Evolutionary conservation across 495 filamentous ascomycete genomes (phyloP).

Genomic region (Neurospora cerealis): DNA sequence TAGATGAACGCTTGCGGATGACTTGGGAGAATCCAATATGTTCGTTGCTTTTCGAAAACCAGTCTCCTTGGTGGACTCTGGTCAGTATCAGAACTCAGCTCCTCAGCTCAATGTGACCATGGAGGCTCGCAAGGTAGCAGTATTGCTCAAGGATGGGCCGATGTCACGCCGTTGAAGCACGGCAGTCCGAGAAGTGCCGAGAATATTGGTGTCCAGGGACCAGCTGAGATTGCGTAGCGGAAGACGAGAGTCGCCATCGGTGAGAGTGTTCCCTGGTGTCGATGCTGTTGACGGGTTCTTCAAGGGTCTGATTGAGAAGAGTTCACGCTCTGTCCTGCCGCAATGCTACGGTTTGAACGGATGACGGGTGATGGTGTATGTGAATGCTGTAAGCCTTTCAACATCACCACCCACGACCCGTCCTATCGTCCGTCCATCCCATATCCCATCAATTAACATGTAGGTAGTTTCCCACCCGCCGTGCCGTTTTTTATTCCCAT

Average conservation of each 20-base stretch:
- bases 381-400: neutral
- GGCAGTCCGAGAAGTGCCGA: neutral
- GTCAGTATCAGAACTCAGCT: neutral
- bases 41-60: neutral
- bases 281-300: neutral
- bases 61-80: neutral
- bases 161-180: conserved; percentile 21
- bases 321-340: conserved; percentile 5
- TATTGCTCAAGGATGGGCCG: conserved; percentile 2
- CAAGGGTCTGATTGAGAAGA: neutral
- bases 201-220: neutral
- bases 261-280: neutral
- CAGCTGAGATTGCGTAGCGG: neutral
- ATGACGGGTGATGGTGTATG: neutral
- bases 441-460: neutral
- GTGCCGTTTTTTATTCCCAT: neutral
- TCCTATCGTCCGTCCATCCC: neutral
- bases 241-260: neutral
- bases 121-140: neutral
- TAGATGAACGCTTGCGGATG: conserved; percentile 1
- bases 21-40: neutral
- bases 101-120: neutral
- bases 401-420: neutral
- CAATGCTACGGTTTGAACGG: conserved; percentile 2
- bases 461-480: neutral